A percentile compares a stretch with the other conserved stretches of the same genome.
phyloP scores from a whole-genome alignment of 805 yeast species.

The Wickerhamomyces ciferrii region DNA sequence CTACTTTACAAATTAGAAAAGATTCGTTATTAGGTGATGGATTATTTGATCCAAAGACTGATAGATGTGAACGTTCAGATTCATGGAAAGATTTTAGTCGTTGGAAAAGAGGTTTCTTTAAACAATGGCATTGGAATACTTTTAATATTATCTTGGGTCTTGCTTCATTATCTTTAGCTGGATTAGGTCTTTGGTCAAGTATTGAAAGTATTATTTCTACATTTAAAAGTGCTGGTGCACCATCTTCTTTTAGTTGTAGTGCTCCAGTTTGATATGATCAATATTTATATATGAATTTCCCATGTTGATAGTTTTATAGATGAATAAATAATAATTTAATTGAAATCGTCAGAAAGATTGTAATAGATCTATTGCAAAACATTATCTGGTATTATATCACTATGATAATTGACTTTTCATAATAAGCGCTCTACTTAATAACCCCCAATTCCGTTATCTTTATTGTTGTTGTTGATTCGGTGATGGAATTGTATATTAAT shows the following conservation, averaged over 20 bases:
- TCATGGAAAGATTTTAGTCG: conserved; percentile 7
- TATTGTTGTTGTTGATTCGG: too few relatives aligned
- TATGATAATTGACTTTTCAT: too few relatives aligned
- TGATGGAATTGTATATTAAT: too few relatives aligned
- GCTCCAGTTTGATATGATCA: conserved; percentile 23
- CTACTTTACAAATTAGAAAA: conserved; percentile 16
- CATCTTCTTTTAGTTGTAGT: conserved; percentile 26
- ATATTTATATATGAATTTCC: neutral
- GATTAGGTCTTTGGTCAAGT: conserved; percentile 25
- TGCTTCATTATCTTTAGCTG: conserved; percentile 22
- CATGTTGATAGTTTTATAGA: too few relatives aligned
- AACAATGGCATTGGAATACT: conserved; percentile 12
- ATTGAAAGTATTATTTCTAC: conserved; percentile 22
- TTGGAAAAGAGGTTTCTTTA: conserved; percentile 16
- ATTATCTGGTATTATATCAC: too few relatives aligned
- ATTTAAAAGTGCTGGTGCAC: conserved; percentile 17
- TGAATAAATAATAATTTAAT: too few relatives aligned
- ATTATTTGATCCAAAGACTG: conserved; percentile 7
- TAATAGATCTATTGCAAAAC: too few relatives aligned
- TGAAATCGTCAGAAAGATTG: too few relatives aligned
- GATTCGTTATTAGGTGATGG: conserved; percentile 15
- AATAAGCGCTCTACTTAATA: too few relatives aligned
- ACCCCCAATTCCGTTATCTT: too few relatives aligned
- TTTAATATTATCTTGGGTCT: conserved; percentile 18
- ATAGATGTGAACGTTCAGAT: conserved; percentile 6